A percentile compares a stretch with the other conserved stretches of the same genome.
Conservation (phyloP, 129 eudicot species). For the Flaveria sonorensis region DNA sequence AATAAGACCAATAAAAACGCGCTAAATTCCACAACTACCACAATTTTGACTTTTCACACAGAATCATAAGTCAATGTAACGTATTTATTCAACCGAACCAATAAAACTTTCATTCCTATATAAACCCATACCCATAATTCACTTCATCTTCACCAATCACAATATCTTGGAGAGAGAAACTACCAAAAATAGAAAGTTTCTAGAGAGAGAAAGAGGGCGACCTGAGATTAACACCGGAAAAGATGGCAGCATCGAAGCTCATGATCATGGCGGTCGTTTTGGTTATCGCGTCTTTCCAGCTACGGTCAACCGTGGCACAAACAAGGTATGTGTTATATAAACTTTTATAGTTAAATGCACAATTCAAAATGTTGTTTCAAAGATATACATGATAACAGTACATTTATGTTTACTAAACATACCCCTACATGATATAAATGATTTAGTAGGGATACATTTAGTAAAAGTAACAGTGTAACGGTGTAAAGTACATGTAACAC, state of each 20-base stretch:
- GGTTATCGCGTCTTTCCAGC: slow-evolving; percentile 30
- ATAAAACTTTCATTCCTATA: slow-evolving; percentile 8
- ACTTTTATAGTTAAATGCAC: neutral
- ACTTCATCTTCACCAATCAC: slow-evolving; percentile 29
- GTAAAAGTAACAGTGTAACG: too few relatives aligned
- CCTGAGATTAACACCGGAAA: slow-evolving; percentile 33
- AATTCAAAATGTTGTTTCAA: too few relatives aligned
- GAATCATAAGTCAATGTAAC: slow-evolving; percentile 20
- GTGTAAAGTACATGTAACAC: too few relatives aligned
- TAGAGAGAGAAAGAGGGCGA: slow-evolving; percentile 30
- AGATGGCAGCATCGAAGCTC: slow-evolving; percentile 25
- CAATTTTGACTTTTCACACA: slow-evolving; percentile 33
- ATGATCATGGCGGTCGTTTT: slow-evolving; percentile 15
- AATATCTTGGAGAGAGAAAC: neutral
- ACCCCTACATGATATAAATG: too few relatives aligned
- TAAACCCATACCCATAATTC: slow-evolving; percentile 4
- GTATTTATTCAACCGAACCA: neutral
- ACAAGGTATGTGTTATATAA: slow-evolving; percentile 41
- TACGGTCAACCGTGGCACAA: slow-evolving; percentile 45
- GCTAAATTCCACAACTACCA: slow-evolving; percentile 21
- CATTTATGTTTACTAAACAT: too few relatives aligned
- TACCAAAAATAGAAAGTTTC: neutral
- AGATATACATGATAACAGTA: too few relatives aligned
- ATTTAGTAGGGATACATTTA: neutral
- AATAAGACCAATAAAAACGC: slow-evolving; percentile 1